Base-by-base conservation (phyloP, 2,329 filamentous ascomycete species). In the Trichophyton benhamiae region DNA sequence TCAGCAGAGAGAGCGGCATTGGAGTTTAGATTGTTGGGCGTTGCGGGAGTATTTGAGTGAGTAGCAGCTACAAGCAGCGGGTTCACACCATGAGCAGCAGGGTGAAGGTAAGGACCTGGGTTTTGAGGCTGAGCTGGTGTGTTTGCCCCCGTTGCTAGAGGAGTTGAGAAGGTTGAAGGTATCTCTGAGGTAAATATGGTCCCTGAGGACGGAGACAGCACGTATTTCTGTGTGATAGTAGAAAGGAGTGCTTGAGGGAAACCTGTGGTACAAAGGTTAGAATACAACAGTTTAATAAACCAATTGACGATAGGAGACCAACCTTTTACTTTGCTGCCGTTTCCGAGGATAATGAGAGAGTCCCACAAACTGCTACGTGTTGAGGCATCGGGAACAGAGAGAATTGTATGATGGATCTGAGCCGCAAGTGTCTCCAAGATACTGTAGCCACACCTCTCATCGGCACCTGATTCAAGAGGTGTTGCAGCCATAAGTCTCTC, bases 141-240 rank as follows among this genome's bases (percentile, higher is more conserved):
- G 0, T 92, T 97, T 74, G 95, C 94, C 15, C 91, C 85, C 38
- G 92, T 97, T 20, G 90, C 91, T 9, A 87, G 82, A 0, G 94
- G 94, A 0, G 94, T 97, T 33, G 89, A 91, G 71, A 96, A 83
- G 75, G 94, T 92, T 7, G 91, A 96, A 6, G 94, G 94, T 42
- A 97, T 85, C 74, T 99, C 94, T 22, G 91, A 96, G 41, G 91
- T 96, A 80, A 97, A 97, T 69, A 97, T 97, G 48, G 91, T 96
- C 58, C 90, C 91, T 0, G 90, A 92, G 30, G 87, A 91, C 0
- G 94, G 94, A 1, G 91, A 95, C 66, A 99, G 86, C 60, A 96
- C 82, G 73, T 96, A 94, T 66, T 91, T 91, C 57, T 86, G 82
- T 42, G 83, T 83, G 41, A 99, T 82, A 0, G 86, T 91, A 68